Evolutionary conservation across 441 rosid species (phyloP).

Genomic region (Erodium trifolium): DNA sequence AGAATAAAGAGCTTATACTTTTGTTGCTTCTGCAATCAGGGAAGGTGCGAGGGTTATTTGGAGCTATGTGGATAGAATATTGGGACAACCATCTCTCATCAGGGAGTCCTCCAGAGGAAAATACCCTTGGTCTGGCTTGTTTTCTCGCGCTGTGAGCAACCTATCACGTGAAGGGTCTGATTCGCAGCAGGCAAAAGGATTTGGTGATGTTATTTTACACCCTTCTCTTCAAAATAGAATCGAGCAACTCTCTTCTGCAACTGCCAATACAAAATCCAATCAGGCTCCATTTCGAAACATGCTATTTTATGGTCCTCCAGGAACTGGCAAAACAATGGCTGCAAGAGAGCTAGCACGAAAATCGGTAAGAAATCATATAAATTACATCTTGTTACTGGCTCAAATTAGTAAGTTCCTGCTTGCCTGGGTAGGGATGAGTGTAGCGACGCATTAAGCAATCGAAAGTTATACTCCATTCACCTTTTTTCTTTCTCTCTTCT

Average conservation of each 20-base stretch:
- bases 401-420: too few species aligned
- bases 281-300: conserved; percentile 90
- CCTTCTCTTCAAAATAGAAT: conserved; percentile 83
- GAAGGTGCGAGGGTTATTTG: conserved; percentile 95
- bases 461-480: too few species aligned
- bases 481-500: too few species aligned
- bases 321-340: conserved; percentile 99
- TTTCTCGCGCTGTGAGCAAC: conserved; percentile 42
- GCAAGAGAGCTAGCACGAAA: conserved; percentile 81
- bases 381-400: too few species aligned
- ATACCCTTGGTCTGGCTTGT: conserved; percentile 92
- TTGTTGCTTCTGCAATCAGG: conserved; percentile 33
- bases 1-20: conserved; percentile 5
- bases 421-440: too few species aligned
- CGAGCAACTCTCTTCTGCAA: conserved; percentile 70
- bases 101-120: conserved; percentile 93
- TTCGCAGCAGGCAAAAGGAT: conserved; percentile 49
- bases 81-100: conserved; percentile 92
- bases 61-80: conserved; percentile 93
- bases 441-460: too few species aligned
- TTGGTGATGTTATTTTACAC: conserved; percentile 90
- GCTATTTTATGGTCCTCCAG: conserved; percentile 98
- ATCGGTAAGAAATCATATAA: conserved; percentile 52
- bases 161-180: conserved; percentile 39
- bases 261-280: conserved; percentile 90